These are phyloP conservation scores for Furcasterigmium furcatum DNA, from an alignment of 2,329 filamentous ascomycete genomes.

Conservation along the genomic window DNA sequence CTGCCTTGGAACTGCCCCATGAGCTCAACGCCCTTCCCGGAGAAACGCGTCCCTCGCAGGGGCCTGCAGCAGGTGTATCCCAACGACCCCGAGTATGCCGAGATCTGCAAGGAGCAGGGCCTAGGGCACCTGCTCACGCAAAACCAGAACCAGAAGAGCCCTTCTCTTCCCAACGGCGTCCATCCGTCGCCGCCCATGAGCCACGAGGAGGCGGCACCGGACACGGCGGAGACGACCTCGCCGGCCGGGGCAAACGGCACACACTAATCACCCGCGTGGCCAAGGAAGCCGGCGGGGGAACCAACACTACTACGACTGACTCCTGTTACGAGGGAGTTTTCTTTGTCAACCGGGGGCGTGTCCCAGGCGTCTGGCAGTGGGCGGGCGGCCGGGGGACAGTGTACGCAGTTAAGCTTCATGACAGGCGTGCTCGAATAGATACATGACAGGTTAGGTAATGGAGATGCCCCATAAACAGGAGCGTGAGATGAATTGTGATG, in stretches of 20 bases:
- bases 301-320: too few relatives aligned
- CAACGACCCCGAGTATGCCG: conserved; percentile 54
- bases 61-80: conserved; percentile 49
- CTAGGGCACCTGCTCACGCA: conserved; percentile 44
- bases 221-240: background rate
- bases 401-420: too few relatives aligned
- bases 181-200: conserved; percentile 42
- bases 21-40: conserved; percentile 52
- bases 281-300: too few relatives aligned
- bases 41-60: conserved; percentile 51
- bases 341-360: background rate
- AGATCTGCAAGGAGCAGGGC: conserved; percentile 55
- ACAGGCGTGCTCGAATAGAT: too few relatives aligned
- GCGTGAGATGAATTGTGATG: too few relatives aligned
- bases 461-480: too few relatives aligned
- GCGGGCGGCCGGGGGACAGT: background rate
- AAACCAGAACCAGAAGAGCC: conserved; percentile 32
- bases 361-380: background rate
- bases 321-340: background rate
- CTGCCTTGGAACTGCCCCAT: conserved; percentile 41
- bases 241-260: background rate
- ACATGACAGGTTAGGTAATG: too few relatives aligned
- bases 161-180: conserved; percentile 40
- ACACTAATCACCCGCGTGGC: background rate
- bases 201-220: conserved; percentile 11